Conservation (phyloP, 2,329 filamentous ascomycete species). For the Xylariaceae sp. region DNA sequence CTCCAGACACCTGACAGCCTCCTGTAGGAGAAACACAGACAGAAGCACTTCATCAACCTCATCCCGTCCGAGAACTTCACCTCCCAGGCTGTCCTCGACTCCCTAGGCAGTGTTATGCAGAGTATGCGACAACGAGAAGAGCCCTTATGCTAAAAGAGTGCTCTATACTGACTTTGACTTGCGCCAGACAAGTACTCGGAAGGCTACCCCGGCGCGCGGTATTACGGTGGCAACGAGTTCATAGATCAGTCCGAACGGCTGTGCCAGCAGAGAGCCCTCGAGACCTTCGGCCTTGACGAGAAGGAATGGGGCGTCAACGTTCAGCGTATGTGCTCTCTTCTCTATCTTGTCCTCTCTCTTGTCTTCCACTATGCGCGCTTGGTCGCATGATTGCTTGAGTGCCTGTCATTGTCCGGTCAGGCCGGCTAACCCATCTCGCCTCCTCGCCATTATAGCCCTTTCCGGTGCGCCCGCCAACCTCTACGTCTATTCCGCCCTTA, state of each 20-base stretch:
- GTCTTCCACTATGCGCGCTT: too few species aligned
- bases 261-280: slow-evolving; percentile 83
- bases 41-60: slow-evolving; percentile 97
- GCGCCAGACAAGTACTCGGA: slow-evolving; percentile 89
- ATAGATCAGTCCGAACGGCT: slow-evolving; percentile 86
- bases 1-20: slow-evolving; percentile 7
- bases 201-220: slow-evolving; percentile 91
- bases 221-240: slow-evolving; percentile 95
- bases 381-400: neutral
- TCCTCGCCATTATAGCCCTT: slow-evolving; percentile 50
- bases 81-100: slow-evolving; percentile 85
- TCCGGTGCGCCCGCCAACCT: slow-evolving; percentile 71
- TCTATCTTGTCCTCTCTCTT: neutral
- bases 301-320: slow-evolving; percentile 97
- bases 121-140: slow-evolving; percentile 49
- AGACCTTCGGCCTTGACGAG: slow-evolving; percentile 76
- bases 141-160: neutral
- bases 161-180: slow-evolving; percentile 2
- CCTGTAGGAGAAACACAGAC: slow-evolving; percentile 82
- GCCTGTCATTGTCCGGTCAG: neutral
- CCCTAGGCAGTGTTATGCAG: slow-evolving; percentile 90
- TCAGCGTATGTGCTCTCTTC: slow-evolving; percentile 55
- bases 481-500: slow-evolving; percentile 92
- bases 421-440: slow-evolving; percentile 12
- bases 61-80: slow-evolving; percentile 96